A percentile compares a stretch with the other conserved stretches of the same genome.
Conservation (phyloP, 495 filamentous ascomycete species). For the Aspergillus sclerotioniger region DNA sequence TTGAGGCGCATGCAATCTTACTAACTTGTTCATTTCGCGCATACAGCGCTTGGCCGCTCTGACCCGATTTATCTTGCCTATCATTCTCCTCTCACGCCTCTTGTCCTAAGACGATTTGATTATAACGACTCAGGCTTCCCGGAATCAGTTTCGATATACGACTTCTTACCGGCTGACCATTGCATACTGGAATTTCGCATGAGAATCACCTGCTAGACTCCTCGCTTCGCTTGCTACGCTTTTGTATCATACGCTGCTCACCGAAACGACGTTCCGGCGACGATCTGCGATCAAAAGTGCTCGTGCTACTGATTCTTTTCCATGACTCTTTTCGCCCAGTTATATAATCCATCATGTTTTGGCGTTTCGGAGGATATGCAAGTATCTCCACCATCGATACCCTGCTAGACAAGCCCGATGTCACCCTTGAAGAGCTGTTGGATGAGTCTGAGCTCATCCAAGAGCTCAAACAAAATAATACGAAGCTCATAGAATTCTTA, state of each 20-base stretch:
- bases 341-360: constrained; percentile 80
- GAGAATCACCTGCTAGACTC: constrained; percentile 8
- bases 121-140: constrained; percentile 8
- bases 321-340: constrained; percentile 41
- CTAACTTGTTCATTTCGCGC: constrained; percentile 23
- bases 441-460: constrained; percentile 95
- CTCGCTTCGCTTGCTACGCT: constrained; percentile 12
- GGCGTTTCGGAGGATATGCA: constrained; percentile 97
- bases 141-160: not conserved
- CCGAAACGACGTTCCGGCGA: constrained; percentile 29
- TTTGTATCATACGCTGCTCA: constrained; percentile 35
- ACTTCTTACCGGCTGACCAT: constrained; percentile 10
- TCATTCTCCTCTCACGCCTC: constrained; percentile 9
- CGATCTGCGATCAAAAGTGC: constrained; percentile 18
- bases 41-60: constrained; percentile 38
- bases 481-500: constrained; percentile 94
- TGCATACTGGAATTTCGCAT: constrained; percentile 12
- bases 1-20: constrained; percentile 8
- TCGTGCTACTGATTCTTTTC: constrained; percentile 27
- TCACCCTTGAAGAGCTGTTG: constrained; percentile 91
- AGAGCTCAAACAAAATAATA: constrained; percentile 96
- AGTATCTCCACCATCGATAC: constrained; percentile 94
- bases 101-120: constrained; percentile 11
- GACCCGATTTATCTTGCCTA: constrained; percentile 18
- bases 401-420: constrained; percentile 91